A percentile compares a stretch with the other conserved stretches of the same genome.
These are phyloP conservation scores for Cladophialophora carrionii DNA, from an alignment of 2,329 filamentous ascomycete species.

Conservation along the genomic window DNA sequence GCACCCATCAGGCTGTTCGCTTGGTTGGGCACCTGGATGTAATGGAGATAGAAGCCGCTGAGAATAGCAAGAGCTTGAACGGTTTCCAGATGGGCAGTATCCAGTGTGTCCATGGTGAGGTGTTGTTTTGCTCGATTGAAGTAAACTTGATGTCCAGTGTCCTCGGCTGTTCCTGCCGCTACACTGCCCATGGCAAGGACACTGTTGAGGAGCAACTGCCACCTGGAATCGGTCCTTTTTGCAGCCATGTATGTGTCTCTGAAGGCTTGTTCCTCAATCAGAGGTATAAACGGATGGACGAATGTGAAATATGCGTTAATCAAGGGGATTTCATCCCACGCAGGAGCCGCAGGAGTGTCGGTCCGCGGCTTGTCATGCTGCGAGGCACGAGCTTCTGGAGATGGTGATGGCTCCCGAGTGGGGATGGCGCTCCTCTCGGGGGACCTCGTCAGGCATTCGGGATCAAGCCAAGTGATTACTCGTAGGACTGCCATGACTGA, in stretches of 20 bases:
- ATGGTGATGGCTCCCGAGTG: slow-evolving; percentile 45
- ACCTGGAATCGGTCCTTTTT: slow-evolving; percentile 67
- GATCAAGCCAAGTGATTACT: slow-evolving; percentile 65
- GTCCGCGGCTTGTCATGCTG: slow-evolving; percentile 49
- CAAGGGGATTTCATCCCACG: slow-evolving; percentile 68
- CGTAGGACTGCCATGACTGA: slow-evolving; percentile 75
- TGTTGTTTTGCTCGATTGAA: slow-evolving; percentile 70
- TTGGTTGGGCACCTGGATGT: slow-evolving; percentile 76
- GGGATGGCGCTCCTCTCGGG: slow-evolving; percentile 44
- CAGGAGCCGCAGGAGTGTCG: slow-evolving; percentile 58
- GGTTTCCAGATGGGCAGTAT: slow-evolving; percentile 72
- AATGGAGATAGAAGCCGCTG: slow-evolving; percentile 76
- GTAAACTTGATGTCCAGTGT: slow-evolving; percentile 68
- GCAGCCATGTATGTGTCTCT: slow-evolving; percentile 66
- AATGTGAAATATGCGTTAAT: slow-evolving; percentile 77
- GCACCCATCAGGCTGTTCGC: slow-evolving; percentile 73
- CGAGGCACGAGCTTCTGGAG: slow-evolving; percentile 43
- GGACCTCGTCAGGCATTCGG: slow-evolving; percentile 52
- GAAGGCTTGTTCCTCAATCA: slow-evolving; percentile 73
- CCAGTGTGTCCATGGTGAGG: slow-evolving; percentile 68
- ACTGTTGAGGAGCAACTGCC: slow-evolving; percentile 74
- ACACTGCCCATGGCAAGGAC: slow-evolving; percentile 77
- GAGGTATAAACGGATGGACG: slow-evolving; percentile 71
- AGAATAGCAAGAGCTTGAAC: slow-evolving; percentile 72
- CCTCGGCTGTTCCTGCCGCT: slow-evolving; percentile 63